Evolutionary conservation across 768 basidiomycete species (phyloP).

Genomic region (Symmetrospora coprosmae): DNA sequence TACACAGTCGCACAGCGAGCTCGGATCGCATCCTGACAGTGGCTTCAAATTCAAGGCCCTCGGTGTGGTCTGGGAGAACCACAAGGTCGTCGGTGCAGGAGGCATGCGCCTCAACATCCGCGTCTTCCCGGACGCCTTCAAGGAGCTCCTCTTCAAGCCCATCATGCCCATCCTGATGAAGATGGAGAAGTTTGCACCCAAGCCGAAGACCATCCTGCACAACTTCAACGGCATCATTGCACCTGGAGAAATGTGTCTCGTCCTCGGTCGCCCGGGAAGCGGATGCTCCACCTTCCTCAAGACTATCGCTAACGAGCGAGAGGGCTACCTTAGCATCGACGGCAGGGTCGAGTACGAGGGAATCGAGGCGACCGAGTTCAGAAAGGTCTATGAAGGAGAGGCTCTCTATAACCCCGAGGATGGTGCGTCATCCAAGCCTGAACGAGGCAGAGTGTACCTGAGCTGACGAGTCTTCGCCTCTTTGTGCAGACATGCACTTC

Average conservation of each 20-base stretch:
- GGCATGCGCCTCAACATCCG: constrained; percentile 31
- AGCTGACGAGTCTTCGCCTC: background rate
- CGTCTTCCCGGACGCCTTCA: constrained; percentile 39
- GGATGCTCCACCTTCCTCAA: constrained; percentile 78
- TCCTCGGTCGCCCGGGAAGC: constrained; percentile 41
- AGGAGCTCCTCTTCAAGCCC: constrained; percentile 47
- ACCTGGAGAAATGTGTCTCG: constrained; percentile 58
- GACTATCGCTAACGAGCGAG: constrained; percentile 58
- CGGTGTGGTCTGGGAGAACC: constrained; percentile 34
- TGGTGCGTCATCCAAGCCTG: background rate
- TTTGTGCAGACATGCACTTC: constrained; percentile 57
- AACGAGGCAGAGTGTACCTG: background rate
- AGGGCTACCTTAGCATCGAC: constrained; percentile 52
- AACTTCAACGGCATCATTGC: constrained; percentile 48
- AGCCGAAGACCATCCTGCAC: constrained; percentile 46
- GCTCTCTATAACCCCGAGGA: constrained; percentile 41
- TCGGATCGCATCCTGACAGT: constrained; percentile 30
- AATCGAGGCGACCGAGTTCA: constrained; percentile 51
- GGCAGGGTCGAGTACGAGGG: constrained; percentile 67
- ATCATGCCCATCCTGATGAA: constrained; percentile 46
- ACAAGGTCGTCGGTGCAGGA: constrained; percentile 38
- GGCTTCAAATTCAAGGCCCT: constrained; percentile 40
- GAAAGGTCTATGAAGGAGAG: constrained; percentile 30
- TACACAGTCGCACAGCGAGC: constrained; percentile 16
- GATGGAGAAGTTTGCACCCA: constrained; percentile 47